Evolutionary conservation across 139 green algal genomes (phyloP), one percentile per base, ranked within the genome.

Genomic region (Deuterostichococcus epilithicus): DNA sequence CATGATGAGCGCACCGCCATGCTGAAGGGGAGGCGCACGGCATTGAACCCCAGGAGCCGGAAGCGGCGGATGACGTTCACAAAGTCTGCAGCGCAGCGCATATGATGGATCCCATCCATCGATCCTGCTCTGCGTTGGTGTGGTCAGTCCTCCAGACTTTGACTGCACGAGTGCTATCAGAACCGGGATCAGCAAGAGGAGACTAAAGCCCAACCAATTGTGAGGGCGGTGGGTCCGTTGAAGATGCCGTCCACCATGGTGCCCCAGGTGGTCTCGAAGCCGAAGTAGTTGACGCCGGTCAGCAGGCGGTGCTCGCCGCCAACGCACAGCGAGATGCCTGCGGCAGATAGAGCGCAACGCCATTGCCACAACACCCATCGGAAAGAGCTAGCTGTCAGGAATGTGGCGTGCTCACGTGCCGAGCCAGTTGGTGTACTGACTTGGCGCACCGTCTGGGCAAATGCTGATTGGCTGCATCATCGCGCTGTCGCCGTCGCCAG

Each of bases 31-130:
- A 91, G 69, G 15, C 84, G 68, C 4, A 91, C 73, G 30, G 86
- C 75, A 39, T 91, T 91, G 78, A 91, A 90, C 33, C 86, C 86
- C 44, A 91, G 78, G 52, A 88, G 77, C 70, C 90, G 82, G 76
- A 86, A 81, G 39, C 85, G 80, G 25, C 81, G 79, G 35, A 90
- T 77, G 37, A 89, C 68, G 18, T 77, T 86, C 32, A 80, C 76
- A 81, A 90, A 89, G 52, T 86, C 81, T 63, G 52, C 52, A 63
- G 52, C 52, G 20, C 28, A 20, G 52, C 52, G 28, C 20, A n/a
- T n/a, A n/a, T n/a, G 52, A 63, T 30, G 3, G 10, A 63, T 63
- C 18, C 52, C 18, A 28, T 63, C 18, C 28, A 28, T 63, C 52
- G 28, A n/a, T n/a, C n/a, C n/a, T n/a, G n/a, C n/a, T n/a, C n/a